Base-by-base conservation (phyloP, 106 monocot species). In the Triglochin maritima region DNA sequence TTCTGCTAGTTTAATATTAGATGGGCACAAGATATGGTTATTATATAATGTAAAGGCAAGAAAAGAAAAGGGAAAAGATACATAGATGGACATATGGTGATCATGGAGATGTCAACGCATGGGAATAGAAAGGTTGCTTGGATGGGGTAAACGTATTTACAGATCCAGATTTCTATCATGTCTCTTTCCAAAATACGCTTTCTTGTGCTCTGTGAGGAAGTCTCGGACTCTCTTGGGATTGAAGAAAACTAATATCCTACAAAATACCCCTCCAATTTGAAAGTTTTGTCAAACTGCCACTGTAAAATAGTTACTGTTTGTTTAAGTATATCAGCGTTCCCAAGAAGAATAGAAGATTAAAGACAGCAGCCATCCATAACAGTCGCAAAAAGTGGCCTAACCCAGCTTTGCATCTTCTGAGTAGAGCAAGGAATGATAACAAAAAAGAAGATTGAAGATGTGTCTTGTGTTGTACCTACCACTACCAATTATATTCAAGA, bases 151-250 rank as follows among this genome's bases (percentile, higher is more conserved):
- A 62, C 9, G 45, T 9, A 11, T 62, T 63, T 63, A 63, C 10
- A n/a, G n/a, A 63, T 63, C 15, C 47, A 14, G 46, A 46, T 46
- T 10, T 46, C 13, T 46, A 11, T 47, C 3, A 15, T 46, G 47
- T 47, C 63, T 47, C 48, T 64, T 64, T 47, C 64, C 4, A n/a
- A 64, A 64, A 64, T 48, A 46, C 64, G 9, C 64, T 64, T 64
- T 64, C 64, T 64, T 64, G 64, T 6, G n/a, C 49, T 64, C 64
- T 64, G 64, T 13, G 64, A 44, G n/a, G 44, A 62, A 10, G 8
- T 43, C 60, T 41, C 43, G 17, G 14, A 5, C 44, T n/a, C n/a
- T 62, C 62, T 62, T n/a, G 62, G 62, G 62, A 62, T 62, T 62
- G 62, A 62, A 45, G 62, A 64, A 1, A 45, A 13, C 10, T 14